Percentiles rank a stretch among this genome's conserved stretches.
Conservation (phyloP, 2,329 filamentous ascomycete species). For the Colletotrichum musicola region DNA sequence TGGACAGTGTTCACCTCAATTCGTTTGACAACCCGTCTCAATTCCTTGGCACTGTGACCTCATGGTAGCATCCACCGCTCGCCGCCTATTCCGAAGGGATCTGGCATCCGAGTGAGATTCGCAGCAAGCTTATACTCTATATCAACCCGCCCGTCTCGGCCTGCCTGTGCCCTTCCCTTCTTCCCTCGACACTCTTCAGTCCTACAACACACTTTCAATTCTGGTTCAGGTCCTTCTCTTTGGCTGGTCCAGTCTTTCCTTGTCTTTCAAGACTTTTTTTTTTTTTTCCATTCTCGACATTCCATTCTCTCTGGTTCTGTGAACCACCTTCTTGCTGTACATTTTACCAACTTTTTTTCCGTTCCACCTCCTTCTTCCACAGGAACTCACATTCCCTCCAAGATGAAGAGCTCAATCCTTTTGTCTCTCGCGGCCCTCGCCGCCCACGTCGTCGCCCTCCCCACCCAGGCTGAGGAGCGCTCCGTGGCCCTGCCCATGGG, state of each 20-base stretch:
- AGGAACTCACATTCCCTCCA: constrained; percentile 10
- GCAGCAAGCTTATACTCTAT: constrained; percentile 28
- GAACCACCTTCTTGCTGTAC: constrained; percentile 21
- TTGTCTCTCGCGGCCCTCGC: constrained; percentile 38
- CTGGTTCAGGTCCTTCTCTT: constrained; percentile 35
- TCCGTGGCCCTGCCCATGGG: constrained; percentile 23
- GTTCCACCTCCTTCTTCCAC: neutral
- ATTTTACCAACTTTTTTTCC: neutral
- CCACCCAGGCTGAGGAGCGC: constrained; percentile 21
- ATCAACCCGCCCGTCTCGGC: constrained; percentile 31
- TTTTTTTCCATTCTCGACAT: neutral
- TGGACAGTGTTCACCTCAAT: constrained; percentile 27
- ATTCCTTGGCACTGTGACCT: constrained; percentile 37
- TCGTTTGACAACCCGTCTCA: constrained; percentile 37
- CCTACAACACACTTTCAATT: constrained; percentile 10
- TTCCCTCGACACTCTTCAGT: constrained; percentile 28
- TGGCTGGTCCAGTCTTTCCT: constrained; percentile 37
- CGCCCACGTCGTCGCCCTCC: constrained; percentile 37
- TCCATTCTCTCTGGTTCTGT: constrained; percentile 35
- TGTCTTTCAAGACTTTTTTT: constrained; percentile 11
- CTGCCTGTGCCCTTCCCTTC: neutral
- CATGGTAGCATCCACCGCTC: constrained; percentile 17
- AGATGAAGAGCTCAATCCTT: constrained; percentile 39
- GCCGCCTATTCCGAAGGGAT: constrained; percentile 20
- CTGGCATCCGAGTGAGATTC: constrained; percentile 22